These are phyloP conservation scores for Candida nanaspora DNA, from an alignment of 805 yeast species.

Conservation along the genomic window DNA sequence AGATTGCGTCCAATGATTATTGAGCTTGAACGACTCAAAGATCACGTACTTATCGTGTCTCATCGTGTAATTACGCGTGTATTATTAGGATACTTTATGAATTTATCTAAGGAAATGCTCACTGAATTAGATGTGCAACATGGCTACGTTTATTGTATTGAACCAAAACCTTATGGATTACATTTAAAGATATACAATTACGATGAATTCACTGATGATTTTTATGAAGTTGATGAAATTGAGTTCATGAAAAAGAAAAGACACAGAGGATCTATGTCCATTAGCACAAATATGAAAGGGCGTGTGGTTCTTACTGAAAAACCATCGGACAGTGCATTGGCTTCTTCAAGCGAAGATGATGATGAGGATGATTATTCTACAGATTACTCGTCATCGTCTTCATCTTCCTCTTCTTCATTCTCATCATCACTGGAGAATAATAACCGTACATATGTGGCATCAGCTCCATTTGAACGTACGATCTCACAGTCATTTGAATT, in stretches of 20 bases:
- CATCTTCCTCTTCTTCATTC: neutral
- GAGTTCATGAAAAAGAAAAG: slow-evolving; percentile 27
- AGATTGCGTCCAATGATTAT: slow-evolving; percentile 28
- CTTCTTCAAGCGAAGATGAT: neutral
- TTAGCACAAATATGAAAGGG: slow-evolving; percentile 5
- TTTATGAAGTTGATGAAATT: slow-evolving; percentile 30
- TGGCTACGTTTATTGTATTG: slow-evolving; percentile 28
- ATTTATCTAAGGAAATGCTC: slow-evolving; percentile 27
- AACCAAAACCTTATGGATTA: slow-evolving; percentile 32
- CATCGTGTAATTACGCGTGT: slow-evolving; percentile 29
- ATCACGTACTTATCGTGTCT: slow-evolving; percentile 27
- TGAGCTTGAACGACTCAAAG: slow-evolving; percentile 27
- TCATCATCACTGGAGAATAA: too few relatives aligned
- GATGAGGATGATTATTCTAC: neutral
- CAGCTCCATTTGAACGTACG: slow-evolving; percentile 1
- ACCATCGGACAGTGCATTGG: neutral
- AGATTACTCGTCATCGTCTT: too few relatives aligned
- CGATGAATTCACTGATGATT: slow-evolving; percentile 26
- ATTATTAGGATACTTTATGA: slow-evolving; percentile 29
- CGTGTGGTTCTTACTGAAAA: slow-evolving; percentile 1
- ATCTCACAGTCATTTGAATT: slow-evolving; percentile 1
- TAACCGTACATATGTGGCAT: too few relatives aligned
- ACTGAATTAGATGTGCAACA: slow-evolving; percentile 31
- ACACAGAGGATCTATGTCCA: slow-evolving; percentile 21
- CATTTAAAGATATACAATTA: slow-evolving; percentile 31